phyloP scores from a whole-genome alignment of 768 basidiomycete genomes.

The Boletus edulis region DNA sequence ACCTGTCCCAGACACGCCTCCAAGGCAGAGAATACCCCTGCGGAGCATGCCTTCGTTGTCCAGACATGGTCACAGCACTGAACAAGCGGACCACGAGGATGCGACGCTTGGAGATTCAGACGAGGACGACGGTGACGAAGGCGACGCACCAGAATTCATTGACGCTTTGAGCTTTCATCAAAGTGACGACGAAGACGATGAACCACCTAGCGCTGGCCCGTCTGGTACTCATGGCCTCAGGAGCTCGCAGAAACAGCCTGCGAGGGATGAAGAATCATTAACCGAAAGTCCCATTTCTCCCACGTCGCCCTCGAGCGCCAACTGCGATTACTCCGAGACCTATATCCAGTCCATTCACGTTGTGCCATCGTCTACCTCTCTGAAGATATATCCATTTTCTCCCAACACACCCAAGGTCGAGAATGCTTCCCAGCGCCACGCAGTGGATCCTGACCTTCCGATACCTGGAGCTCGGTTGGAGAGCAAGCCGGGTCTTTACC shows the following conservation, averaged over 20 bases:
- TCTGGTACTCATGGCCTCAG: slow-evolving; percentile 6
- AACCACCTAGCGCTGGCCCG: slow-evolving; percentile 22
- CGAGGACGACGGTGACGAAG: slow-evolving; percentile 34
- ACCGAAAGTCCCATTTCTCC: slow-evolving; percentile 3
- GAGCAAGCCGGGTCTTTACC: slow-evolving; percentile 48
- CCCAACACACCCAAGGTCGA: slow-evolving; percentile 11
- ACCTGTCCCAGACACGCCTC: slow-evolving; percentile 7
- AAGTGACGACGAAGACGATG: slow-evolving; percentile 37
- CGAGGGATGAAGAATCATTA: not conserved
- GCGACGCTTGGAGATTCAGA: slow-evolving; percentile 29
- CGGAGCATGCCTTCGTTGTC: slow-evolving; percentile 56
- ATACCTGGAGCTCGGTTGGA: slow-evolving; percentile 8
- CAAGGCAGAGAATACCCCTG: slow-evolving; percentile 33
- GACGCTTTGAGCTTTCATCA: slow-evolving; percentile 35
- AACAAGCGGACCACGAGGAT: slow-evolving; percentile 23
- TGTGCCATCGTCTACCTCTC: slow-evolving; percentile 6
- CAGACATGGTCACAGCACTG: slow-evolving; percentile 32
- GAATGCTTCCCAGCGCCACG: not conserved
- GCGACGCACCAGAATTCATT: slow-evolving; percentile 34
- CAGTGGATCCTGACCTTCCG: slow-evolving; percentile 3
- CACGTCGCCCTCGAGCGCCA: not conserved
- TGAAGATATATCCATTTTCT: slow-evolving; percentile 16
- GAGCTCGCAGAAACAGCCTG: slow-evolving; percentile 11
- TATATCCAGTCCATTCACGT: slow-evolving; percentile 3
- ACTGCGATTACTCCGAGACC: slow-evolving; percentile 7